Base-by-base conservation (phyloP, 2,329 filamentous ascomycete genomes). In the Fusarium tjaetaba region DNA sequence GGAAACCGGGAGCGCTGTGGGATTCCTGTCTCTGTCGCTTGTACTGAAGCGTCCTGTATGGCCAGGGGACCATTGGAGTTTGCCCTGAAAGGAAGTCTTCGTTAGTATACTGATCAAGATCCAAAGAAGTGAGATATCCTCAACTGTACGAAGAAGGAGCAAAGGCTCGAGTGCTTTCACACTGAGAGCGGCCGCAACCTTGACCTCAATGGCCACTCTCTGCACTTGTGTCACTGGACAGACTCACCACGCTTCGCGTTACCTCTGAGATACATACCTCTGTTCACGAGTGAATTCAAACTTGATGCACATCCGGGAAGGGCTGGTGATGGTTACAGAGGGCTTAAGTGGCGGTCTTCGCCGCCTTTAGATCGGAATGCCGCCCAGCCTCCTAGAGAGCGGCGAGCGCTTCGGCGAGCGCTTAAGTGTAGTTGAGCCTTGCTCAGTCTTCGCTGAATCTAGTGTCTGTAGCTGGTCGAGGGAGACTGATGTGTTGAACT, bases 391-490 rank as follows among this genome's bases (percentile, higher is more conserved):
- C 15, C 14, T 39, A 11, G 39, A 11, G 24, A 36, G 14, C 9
- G 18, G 9, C n/a, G n/a, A n/a, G n/a, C n/a, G n/a, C n/a, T n/a
- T n/a, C 26, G 26, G 7, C 11, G 28, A 39, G n/a, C 26, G 43
- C n/a, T 28, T 41, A 24, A 49, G n/a, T 22, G 26, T 36, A 30
- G 26, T 7, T 9, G 16, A 16, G 9, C 20, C 24, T 18, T 57
- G 16, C 5, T 15, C 5, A 4, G 30, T 24, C 1, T 11, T 45
- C 4, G 15, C n/a, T 10, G 22, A 15, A 15, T 38, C 16, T 32
- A 3, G 15, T 36, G 15, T 18, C 15, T 20, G 14, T 7, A 13
- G 1, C 5, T 30, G 16, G 4, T 6, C 7, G 2, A 24, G 4
- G 4, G 7, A 36, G 11, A 5, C 14, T 15, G 15, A 30, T n/a